phyloP scores from a whole-genome alignment of 2,329 filamentous ascomycete genomes.

The Rutstroemia sp. region DNA sequence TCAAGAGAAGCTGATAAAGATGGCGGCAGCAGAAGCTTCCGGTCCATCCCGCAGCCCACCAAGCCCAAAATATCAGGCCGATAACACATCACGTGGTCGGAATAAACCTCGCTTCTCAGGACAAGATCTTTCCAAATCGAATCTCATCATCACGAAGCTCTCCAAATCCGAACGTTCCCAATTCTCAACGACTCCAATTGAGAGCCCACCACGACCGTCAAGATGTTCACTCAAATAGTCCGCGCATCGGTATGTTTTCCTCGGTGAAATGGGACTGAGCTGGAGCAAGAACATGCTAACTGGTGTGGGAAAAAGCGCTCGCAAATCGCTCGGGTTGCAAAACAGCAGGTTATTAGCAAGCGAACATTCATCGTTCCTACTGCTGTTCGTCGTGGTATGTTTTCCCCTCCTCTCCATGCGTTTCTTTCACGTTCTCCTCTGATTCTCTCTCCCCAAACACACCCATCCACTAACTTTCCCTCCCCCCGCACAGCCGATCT shows the following conservation, averaged over 20 bases:
- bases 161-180: constrained; percentile 6
- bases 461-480: constrained; percentile 2
- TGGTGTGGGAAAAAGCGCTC: constrained; percentile 29
- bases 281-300: neutral
- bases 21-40: too few relatives aligned
- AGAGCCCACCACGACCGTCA: constrained; percentile 11
- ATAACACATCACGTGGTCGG: neutral
- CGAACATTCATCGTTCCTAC: constrained; percentile 31
- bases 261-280: neutral
- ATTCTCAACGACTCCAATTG: constrained; percentile 10
- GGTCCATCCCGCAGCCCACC: too few relatives aligned
- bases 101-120: constrained; percentile 11
- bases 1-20: too few relatives aligned
- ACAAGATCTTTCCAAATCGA: constrained; percentile 12
- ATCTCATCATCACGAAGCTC: too few relatives aligned
- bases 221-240: constrained; percentile 31
- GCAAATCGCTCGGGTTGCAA: constrained; percentile 29
- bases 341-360: constrained; percentile 26
- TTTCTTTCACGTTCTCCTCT: neutral
- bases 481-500: constrained; percentile 65
- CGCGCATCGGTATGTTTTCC: constrained; percentile 29
- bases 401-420: neutral
- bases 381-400: constrained; percentile 30
- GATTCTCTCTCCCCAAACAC: neutral
- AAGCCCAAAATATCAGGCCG: neutral